Base-by-base conservation (phyloP, 1,284 basidiomycete species). In the Mycena sp. region DNA sequence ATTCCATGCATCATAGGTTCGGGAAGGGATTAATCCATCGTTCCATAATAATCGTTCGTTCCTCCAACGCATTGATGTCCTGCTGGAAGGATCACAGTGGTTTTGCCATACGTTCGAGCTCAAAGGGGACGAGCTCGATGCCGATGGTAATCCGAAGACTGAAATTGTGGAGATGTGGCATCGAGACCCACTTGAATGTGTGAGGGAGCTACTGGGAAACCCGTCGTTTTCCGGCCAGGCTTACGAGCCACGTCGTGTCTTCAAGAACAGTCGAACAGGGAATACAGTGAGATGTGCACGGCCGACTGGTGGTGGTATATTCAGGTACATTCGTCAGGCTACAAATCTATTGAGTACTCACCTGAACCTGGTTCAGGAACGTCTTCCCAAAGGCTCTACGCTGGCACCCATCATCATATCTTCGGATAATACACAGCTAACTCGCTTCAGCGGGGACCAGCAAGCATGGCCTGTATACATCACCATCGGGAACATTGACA, bases 231-330 rank as follows among this genome's bases (percentile, higher is more conserved):
- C 32, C 23, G 49, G 43, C 4, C 11, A 80, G 23, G 37, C 40
- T 2, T 81, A 75, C 48, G 67, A 60, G 51, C 80, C 79, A 0
- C 69, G 74, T 37, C 68, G 69, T 5, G 49, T 76, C 1, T 81
- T 72, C 58, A 77, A 55, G 59, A 48, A 0, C 72, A 1, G 69
- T 69, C 2, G 64, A 67, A 69, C 6, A 67, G 73, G 0, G 56
- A 74, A 2, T 76, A 74, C 50, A 67, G 73, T 30, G 76, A 83
- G 52, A 82, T 80, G 77, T 78, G 76, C 74, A 81, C 78, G 0
- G 75, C 52, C 0, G 73, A 81, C 19, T 83, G 80, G 81, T 82
- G 80, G 77, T 78, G 73, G 74, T 58, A 75, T 1, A 71, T 63
- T 4, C 78, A 80, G 69, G 78, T 37, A 6, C 23, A 9, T 6